Base-by-base conservation (phyloP, 2,329 filamentous ascomycete species). In the Cadophora malorum region DNA sequence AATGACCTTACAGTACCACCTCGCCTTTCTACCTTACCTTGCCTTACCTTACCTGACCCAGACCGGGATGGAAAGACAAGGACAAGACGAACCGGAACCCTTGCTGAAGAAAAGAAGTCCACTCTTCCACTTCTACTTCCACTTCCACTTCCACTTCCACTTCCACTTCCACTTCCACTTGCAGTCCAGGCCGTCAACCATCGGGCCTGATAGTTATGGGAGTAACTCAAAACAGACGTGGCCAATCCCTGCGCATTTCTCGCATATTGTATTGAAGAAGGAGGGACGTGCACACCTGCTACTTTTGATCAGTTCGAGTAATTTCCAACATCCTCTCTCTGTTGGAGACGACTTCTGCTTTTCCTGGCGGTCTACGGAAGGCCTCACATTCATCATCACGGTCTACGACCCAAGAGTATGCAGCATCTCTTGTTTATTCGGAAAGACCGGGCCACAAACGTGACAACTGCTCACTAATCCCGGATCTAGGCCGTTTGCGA, bases 391-490 rank as follows among this genome's bases (percentile, higher is more conserved):
- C 16, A 19, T 16, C 2, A 45, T 45, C 14, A 5, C 14, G 7
- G 19, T 45, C 14, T 45, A 45, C 41, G 16, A 45, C 45, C 21
- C 19, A 21, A 49, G 8, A 21, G 1, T 21, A 6, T 49, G 45
- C 45, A 49, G 45, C 45, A 21, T 49, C 19, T 49, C 45, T n/a
- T 21, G 6, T n/a, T 28, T 31, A n/a, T 28, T 55, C 52, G 52
- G 52, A 14, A 38, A 6, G 31, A 38, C 23, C 31, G 33, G 55
- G 14, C 8, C 50, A 28, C 12, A 4, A 16, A 56, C n/a, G 19
- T 56, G 53, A 56, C 53, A 56, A 21, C 16, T 56, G 53, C 53
- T 56, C 53, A 56, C 28, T 56, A 56, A 56, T 56, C 53, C 53
- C 28, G 28, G 28, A 56, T 56, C 53, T 56, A 56, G 31, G 19